These are phyloP conservation scores for Ascochyta pisi DNA, from an alignment of 2,329 filamentous ascomycete species.

Conservation along the genomic window DNA sequence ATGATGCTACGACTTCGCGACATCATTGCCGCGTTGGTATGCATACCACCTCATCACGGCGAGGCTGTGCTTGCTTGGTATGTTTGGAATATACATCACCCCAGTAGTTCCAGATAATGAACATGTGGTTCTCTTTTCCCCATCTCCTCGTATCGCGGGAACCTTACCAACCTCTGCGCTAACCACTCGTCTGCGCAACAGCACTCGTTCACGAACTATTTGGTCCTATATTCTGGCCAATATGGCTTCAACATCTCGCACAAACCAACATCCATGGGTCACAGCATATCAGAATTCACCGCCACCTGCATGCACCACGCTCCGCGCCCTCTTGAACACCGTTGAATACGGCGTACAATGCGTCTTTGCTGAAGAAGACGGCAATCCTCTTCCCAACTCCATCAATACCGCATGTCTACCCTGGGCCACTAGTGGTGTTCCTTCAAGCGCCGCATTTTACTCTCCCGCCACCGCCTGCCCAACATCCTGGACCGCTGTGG, in stretches of 20 bases:
- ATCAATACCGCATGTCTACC: conserved; percentile 64
- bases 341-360: conserved; percentile 80
- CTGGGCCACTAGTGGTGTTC: conserved; percentile 26
- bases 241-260: conserved; percentile 25
- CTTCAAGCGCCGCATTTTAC: conserved; percentile 25
- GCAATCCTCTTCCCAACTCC: conserved; percentile 73
- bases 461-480: conserved; percentile 36
- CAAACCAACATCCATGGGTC: conserved; percentile 26
- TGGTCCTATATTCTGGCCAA: neutral
- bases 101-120: neutral
- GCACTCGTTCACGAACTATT: neutral
- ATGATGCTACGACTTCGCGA: conserved; percentile 4
- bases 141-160: no score
- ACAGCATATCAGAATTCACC: conserved; percentile 24
- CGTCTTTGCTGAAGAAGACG: conserved; percentile 79
- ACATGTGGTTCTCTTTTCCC: neutral
- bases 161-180: no score
- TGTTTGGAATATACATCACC: neutral
- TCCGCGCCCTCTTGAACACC: conserved; percentile 20
- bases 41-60: neutral
- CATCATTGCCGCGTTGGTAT: neutral
- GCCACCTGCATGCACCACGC: conserved; percentile 26
- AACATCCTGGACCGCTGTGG: conserved; percentile 26
- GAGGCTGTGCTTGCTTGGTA: conserved; percentile 15
- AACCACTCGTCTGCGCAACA: no score